A percentile compares a stretch with the other conserved stretches of the same genome.
phyloP scores from a whole-genome alignment of 768 basidiomycete genomes.

The Asterophora parasitica region DNA sequence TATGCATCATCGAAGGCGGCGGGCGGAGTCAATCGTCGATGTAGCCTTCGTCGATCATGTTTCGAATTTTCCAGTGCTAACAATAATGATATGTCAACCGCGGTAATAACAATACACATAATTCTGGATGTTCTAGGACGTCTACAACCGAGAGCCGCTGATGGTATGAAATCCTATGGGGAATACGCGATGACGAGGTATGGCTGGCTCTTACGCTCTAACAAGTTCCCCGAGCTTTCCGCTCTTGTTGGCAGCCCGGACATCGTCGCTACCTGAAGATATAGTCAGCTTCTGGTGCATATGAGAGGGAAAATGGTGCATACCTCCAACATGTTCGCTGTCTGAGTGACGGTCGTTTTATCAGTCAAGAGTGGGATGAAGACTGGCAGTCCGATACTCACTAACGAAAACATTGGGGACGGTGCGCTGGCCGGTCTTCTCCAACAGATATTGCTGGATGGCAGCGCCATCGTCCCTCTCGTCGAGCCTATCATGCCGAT shows the following conservation, averaged over 20 bases:
- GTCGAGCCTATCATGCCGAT: constrained; percentile 45
- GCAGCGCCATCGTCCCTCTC: constrained; percentile 47
- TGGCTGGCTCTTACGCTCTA: constrained; percentile 23
- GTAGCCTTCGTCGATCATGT: no score
- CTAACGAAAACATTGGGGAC: constrained; percentile 80
- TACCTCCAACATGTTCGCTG: constrained; percentile 53
- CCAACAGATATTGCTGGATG: constrained; percentile 61
- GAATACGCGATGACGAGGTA: background rate
- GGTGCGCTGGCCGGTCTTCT: constrained; percentile 63
- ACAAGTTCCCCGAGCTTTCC: constrained; percentile 28
- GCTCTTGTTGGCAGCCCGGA: constrained; percentile 23
- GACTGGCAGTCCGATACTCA: constrained; percentile 28
- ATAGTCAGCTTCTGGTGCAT: background rate
- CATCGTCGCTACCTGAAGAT: constrained; percentile 36
- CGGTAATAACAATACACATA: background rate
- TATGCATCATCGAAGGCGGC: no score
- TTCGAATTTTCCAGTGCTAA: no score
- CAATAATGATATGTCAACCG: no score
- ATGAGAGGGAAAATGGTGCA: constrained; percentile 1
- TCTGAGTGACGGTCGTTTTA: constrained; percentile 23
- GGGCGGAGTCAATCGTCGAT: no score
- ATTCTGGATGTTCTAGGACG: no score
- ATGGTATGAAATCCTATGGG: no score
- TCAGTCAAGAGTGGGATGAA: background rate
- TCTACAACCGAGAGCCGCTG: no score